A percentile compares a stretch with the other conserved stretches of the same genome.
Conservation (phyloP, 352 stramenopile species). For the Pythium biforme region DNA sequence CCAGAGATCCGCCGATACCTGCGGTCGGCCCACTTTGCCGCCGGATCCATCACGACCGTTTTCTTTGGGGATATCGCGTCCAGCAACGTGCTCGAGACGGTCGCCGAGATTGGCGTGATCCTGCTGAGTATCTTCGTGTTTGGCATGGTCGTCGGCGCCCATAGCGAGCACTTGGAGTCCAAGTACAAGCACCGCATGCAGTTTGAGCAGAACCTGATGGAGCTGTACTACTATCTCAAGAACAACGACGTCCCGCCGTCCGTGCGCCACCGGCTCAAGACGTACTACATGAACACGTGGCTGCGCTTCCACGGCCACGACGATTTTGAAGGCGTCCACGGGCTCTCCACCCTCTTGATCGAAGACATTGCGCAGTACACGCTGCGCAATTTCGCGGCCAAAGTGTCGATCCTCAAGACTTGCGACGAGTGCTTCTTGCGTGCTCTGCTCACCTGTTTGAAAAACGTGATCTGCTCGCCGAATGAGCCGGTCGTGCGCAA, state of each 20-base stretch:
- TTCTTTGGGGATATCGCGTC: constrained; percentile 73
- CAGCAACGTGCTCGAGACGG: constrained; percentile 55
- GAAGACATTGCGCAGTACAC: constrained; percentile 73
- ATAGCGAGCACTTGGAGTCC: constrained; percentile 57
- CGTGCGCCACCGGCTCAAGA: constrained; percentile 46
- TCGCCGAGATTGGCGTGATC: constrained; percentile 58
- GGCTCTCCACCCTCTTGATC: constrained; percentile 56
- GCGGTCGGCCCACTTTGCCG: constrained; percentile 56
- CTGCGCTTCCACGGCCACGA: constrained; percentile 63
- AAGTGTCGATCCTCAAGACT: constrained; percentile 62
- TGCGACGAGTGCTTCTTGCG: constrained; percentile 71
- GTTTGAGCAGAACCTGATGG: constrained; percentile 66
- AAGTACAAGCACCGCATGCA: constrained; percentile 68
- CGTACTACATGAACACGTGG: constrained; percentile 74
- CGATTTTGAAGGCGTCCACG: constrained; percentile 52
- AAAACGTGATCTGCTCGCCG: constrained; percentile 67
- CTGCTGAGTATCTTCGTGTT: constrained; percentile 71
- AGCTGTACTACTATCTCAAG: constrained; percentile 60
- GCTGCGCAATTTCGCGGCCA: constrained; percentile 51
- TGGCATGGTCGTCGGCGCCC: constrained; percentile 59
- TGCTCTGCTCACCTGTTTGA: constrained; percentile 55
- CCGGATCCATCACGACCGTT: constrained; percentile 64
- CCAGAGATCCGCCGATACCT: constrained; percentile 47
- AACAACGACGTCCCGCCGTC: constrained; percentile 55
- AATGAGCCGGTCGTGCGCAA: constrained; percentile 59